These are phyloP conservation scores for Babesia bovis DNA, from an alignment of 169 alveolate species.

Conservation along the genomic window DNA sequence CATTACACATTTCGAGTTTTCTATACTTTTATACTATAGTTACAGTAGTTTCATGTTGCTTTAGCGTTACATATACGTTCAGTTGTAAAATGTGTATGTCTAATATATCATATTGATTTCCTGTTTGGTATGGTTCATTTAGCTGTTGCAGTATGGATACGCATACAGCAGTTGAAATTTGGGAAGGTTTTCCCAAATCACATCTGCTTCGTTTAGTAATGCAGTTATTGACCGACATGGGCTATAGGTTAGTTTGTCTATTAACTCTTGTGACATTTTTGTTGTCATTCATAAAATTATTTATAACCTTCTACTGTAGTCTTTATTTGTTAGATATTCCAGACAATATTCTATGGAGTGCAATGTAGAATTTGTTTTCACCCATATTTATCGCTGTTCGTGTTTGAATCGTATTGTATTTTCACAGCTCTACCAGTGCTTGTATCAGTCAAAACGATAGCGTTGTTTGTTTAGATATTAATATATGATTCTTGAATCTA, in stretches of 20 bases:
- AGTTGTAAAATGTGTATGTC: no score
- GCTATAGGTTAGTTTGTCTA: slow-evolving; percentile 46
- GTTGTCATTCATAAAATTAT: background rate
- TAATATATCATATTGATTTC: no score
- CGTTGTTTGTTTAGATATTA: background rate
- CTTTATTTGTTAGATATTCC: background rate
- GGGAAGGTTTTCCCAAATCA: slow-evolving; percentile 61
- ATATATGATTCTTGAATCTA: no score
- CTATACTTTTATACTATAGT: no score
- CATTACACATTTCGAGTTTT: no score
- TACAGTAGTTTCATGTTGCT: no score
- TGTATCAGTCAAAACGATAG: no score
- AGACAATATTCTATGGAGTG: background rate
- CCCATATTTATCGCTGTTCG: background rate
- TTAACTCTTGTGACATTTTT: no score
- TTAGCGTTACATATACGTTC: no score
- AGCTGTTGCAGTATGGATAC: background rate
- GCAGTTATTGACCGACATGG: slow-evolving; percentile 64
- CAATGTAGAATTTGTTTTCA: background rate
- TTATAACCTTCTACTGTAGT: background rate
- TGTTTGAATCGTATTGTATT: background rate
- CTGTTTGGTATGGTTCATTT: no score
- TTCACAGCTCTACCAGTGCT: no score
- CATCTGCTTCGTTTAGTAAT: slow-evolving; percentile 55
- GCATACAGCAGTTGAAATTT: slow-evolving; percentile 7